Evolutionary conservation across 2,329 filamentous ascomycete species (phyloP).

Genomic region (Talaromyces sp.): DNA sequence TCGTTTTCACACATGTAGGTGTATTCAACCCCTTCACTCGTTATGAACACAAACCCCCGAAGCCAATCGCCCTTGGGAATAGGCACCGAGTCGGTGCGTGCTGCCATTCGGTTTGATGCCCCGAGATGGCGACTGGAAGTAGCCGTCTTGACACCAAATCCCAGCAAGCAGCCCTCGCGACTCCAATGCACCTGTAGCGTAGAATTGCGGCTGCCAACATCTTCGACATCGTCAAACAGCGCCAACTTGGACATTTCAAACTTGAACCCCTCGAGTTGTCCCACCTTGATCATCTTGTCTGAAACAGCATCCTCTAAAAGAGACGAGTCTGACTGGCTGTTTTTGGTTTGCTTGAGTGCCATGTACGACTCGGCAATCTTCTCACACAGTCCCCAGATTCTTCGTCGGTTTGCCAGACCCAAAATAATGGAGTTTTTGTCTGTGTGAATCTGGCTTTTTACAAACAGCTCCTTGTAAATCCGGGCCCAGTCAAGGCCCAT

Average conservation of each 20-base stretch:
- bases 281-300: background rate
- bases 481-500: background rate
- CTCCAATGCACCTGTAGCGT: background rate
- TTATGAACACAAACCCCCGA: background rate
- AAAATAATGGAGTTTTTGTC: background rate
- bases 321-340: background rate
- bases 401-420: background rate
- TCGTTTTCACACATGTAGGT: background rate
- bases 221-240: background rate
- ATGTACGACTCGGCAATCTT: background rate
- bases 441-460: background rate
- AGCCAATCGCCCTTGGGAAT: background rate
- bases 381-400: background rate
- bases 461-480: background rate
- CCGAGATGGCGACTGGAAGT: background rate
- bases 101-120: background rate
- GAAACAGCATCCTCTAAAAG: background rate
- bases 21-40: background rate
- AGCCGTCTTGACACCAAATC: background rate
- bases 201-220: background rate
- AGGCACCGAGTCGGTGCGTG: background rate
- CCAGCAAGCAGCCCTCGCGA: background rate
- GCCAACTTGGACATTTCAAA: background rate
- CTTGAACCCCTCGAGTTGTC: background rate
- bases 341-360: background rate